phyloP scores from a whole-genome alignment of 371 early-diverging fungal species.

The Blastocladiella emersonii region DNA sequence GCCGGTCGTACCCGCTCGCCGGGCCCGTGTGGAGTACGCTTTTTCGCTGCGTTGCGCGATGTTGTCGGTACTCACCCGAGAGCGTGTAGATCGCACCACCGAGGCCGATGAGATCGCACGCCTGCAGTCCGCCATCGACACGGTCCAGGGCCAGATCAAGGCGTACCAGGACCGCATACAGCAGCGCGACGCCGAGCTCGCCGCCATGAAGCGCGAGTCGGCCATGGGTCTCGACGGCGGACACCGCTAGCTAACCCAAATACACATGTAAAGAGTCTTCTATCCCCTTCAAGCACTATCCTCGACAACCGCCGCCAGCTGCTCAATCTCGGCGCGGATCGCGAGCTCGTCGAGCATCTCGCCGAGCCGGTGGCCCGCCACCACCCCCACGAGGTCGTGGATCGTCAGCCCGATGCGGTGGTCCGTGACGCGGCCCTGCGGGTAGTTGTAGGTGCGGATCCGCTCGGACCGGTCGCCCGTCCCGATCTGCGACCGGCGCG shows the following conservation, averaged over 20 bases:
- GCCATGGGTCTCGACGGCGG: too few relatives aligned
- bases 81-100: too few relatives aligned
- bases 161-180: too few relatives aligned
- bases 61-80: too few relatives aligned
- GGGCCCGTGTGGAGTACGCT: neutral
- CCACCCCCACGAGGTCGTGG: slow-evolving; percentile 49
- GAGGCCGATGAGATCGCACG: too few relatives aligned
- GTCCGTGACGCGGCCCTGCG: slow-evolving; percentile 70
- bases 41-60: too few relatives aligned
- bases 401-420: slow-evolving; percentile 65
- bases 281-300: neutral
- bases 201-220: too few relatives aligned
- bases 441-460: slow-evolving; percentile 72
- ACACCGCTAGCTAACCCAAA: too few relatives aligned
- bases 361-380: slow-evolving; percentile 38
- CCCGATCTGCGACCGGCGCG: slow-evolving; percentile 49
- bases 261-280: too few relatives aligned
- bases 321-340: slow-evolving; percentile 10
- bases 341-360: slow-evolving; percentile 37
- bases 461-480: slow-evolving; percentile 68
- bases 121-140: too few relatives aligned
- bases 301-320: neutral
- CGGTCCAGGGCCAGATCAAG: too few relatives aligned
- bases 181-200: too few relatives aligned
- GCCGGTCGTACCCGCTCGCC: slow-evolving; percentile 11